Evolutionary conservation across 805 yeast species (phyloP).

Genomic region (Suhomyces sp.): DNA sequence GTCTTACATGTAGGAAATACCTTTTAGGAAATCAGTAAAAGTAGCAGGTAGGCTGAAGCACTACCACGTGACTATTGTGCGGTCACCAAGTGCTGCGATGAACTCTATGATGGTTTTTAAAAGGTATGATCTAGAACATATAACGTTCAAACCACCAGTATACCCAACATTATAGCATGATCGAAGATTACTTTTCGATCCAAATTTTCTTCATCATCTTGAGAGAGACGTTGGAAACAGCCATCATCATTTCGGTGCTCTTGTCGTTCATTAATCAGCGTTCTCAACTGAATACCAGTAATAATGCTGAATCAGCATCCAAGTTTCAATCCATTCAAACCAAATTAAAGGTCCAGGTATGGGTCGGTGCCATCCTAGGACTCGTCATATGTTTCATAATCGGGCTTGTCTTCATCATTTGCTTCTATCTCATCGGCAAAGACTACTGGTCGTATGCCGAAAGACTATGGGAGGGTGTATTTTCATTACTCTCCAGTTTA

Average conservation of each 20-base stretch:
- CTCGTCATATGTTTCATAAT: slow-evolving; percentile 64
- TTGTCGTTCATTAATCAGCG: slow-evolving; percentile 28
- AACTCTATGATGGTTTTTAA: background rate
- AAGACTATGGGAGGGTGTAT: slow-evolving; percentile 84
- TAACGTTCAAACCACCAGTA: too few species aligned
- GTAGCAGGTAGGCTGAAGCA: too few species aligned
- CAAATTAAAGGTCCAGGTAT: slow-evolving; percentile 62
- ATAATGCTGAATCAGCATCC: slow-evolving; percentile 1
- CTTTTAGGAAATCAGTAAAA: too few species aligned
- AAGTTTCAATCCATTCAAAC: slow-evolving; percentile 7
- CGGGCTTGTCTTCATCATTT: slow-evolving; percentile 67
- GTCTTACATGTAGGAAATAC: too few species aligned
- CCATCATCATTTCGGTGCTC: slow-evolving; percentile 29
- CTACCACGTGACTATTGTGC: too few species aligned
- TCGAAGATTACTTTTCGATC: slow-evolving; percentile 24
- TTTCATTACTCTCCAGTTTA: slow-evolving; percentile 73
- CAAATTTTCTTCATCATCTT: slow-evolving; percentile 31
- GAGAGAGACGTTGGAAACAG: slow-evolving; percentile 30
- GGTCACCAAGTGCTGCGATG: too few species aligned
- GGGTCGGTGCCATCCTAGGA: slow-evolving; percentile 80
- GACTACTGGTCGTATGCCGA: slow-evolving; percentile 89
- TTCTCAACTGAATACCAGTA: slow-evolving; percentile 2
- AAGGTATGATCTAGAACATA: too few species aligned
- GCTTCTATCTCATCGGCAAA: slow-evolving; percentile 75
- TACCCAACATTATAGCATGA: slow-evolving; percentile 4